A percentile compares a stretch with the other conserved stretches of the same genome.
Evolutionary conservation across 768 basidiomycete species (phyloP).

Genomic region (Dacryopinax spathularia): DNA sequence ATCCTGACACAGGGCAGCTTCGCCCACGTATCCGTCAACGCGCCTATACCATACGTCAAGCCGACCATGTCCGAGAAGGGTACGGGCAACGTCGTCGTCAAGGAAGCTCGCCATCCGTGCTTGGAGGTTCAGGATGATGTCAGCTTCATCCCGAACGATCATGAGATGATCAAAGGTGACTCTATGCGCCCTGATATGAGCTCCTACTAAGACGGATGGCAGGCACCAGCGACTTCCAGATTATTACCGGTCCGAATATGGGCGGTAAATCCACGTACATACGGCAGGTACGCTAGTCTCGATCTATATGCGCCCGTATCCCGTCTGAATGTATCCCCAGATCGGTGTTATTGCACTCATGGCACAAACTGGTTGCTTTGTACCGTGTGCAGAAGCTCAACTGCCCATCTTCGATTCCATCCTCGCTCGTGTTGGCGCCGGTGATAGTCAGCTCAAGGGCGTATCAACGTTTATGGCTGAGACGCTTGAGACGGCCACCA

Average conservation of each 20-base stretch:
- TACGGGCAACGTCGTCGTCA: conserved; percentile 61
- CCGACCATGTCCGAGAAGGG: conserved; percentile 69
- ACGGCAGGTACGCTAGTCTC: conserved; percentile 51
- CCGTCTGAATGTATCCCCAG: conserved; percentile 24
- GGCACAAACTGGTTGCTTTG: conserved; percentile 91
- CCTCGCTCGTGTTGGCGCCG: conserved; percentile 88
- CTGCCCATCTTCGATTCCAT: conserved; percentile 93
- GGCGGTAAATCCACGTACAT: conserved; percentile 98
- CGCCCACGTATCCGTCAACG: conserved; percentile 78
- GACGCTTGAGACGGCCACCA: conserved; percentile 96
- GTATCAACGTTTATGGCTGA: conserved; percentile 99
- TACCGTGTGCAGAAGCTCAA: conserved; percentile 75
- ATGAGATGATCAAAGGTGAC: conserved; percentile 86
- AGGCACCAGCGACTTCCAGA: conserved; percentile 85
- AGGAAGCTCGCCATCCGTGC: conserved; percentile 88
- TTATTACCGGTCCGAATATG: conserved; percentile 98
- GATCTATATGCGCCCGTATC: not conserved
- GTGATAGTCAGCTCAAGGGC: conserved; percentile 93
- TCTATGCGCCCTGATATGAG: not conserved
- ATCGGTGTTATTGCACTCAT: conserved; percentile 92
- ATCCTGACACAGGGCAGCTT: conserved; percentile 38
- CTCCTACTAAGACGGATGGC: not conserved
- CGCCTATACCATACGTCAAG: conserved; percentile 77
- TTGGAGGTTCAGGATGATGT: conserved; percentile 93
- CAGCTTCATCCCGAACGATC: conserved; percentile 88